A percentile compares a stretch with the other conserved stretches of the same genome.
Evolutionary conservation across 441 rosid species (phyloP).

Genomic region (Corymbia citriodora): DNA sequence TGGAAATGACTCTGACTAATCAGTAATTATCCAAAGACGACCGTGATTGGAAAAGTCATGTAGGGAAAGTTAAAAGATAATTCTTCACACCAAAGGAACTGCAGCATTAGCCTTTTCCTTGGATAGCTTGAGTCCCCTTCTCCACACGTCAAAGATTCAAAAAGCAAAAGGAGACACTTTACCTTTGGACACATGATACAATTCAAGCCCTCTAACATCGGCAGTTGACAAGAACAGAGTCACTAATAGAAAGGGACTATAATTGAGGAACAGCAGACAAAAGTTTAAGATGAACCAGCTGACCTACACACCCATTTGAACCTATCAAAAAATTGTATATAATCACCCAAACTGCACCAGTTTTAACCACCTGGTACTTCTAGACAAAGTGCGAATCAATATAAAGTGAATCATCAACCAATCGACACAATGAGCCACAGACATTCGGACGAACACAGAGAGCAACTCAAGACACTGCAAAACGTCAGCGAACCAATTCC

Average conservation of each 20-base stretch:
- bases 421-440: neutral
- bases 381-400: neutral
- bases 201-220: neutral
- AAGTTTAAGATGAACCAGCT: neutral
- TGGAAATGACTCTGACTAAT: neutral
- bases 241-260: neutral
- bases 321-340: accelerated
- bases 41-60: neutral
- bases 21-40: neutral
- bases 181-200: neutral
- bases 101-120: neutral
- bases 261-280: neutral
- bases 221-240: neutral
- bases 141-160: accelerated
- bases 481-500: neutral
- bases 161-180: neutral
- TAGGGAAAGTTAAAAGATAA: neutral
- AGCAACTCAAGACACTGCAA: neutral
- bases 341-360: neutral
- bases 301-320: too few species aligned
- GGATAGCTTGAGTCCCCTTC: neutral
- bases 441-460: neutral
- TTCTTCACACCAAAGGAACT: neutral
- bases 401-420: neutral
- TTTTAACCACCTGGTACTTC: neutral